phyloP scores from a whole-genome alignment of 1,284 basidiomycete genomes.

The Neolentinus lepideus region DNA sequence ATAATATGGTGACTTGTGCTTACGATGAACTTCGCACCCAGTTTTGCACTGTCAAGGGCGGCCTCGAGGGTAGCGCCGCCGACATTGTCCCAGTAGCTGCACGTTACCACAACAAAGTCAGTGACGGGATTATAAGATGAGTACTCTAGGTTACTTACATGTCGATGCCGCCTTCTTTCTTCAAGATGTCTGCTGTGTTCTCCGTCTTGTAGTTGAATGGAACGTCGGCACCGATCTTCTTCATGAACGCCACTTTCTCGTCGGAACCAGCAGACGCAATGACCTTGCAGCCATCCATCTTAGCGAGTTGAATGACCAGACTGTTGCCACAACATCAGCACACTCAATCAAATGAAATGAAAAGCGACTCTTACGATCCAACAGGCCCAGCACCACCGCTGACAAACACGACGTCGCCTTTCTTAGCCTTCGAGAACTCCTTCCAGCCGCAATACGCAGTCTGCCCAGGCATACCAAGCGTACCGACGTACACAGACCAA shows the following conservation, averaged over 20 bases:
- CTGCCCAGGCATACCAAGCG: conserved; percentile 25
- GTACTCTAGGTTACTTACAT: conserved; percentile 23
- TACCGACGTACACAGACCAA: conserved; percentile 25
- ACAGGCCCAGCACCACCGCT: conserved; percentile 9
- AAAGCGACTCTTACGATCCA: not conserved
- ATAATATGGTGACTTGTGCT: conserved; percentile 22
- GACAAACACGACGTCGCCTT: conserved; percentile 19
- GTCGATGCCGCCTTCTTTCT: conserved; percentile 49
- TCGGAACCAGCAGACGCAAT: conserved; percentile 63
- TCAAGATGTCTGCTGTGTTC: conserved; percentile 41
- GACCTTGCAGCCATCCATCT: not conserved
- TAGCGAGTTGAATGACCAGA: not conserved
- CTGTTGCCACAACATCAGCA: not conserved
- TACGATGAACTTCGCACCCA: conserved; percentile 46
- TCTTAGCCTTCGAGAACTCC: conserved; percentile 12
- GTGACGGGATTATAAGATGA: not conserved
- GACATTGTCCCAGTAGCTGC: conserved; percentile 48
- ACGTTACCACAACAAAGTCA: not conserved
- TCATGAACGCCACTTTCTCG: conserved; percentile 62
- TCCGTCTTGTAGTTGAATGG: conserved; percentile 71
- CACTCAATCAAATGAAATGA: not conserved
- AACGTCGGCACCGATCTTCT: conserved; percentile 59
- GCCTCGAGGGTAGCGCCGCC: conserved; percentile 63
- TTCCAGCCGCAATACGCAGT: conserved; percentile 20
- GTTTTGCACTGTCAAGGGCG: conserved; percentile 42